Evolutionary conservation across 1,139 yeast genomes (phyloP).

Genomic region (Eremothecium cymbalariae): DNA sequence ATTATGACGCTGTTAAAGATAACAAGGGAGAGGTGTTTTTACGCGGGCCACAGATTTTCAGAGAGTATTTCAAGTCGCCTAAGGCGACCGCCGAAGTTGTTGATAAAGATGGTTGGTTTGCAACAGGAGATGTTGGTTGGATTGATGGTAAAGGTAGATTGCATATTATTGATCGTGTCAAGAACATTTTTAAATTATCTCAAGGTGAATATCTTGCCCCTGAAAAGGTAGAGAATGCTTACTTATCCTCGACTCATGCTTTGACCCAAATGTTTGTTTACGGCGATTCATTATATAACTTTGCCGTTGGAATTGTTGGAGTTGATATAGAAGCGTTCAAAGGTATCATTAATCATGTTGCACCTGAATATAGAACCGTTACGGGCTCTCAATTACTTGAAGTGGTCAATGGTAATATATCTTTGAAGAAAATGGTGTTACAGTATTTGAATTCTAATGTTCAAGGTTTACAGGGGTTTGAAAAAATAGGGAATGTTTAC

Average conservation of each 20-base stretch:
- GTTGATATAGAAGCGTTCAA: slow-evolving; percentile 38
- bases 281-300: slow-evolving; percentile 58
- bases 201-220: slow-evolving; percentile 82
- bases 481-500: slow-evolving; percentile 52
- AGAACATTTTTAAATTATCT: slow-evolving; percentile 71
- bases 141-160: slow-evolving; percentile 49
- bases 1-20: slow-evolving; percentile 42
- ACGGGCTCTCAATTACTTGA: slow-evolving; percentile 25
- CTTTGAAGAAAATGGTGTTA: slow-evolving; percentile 24
- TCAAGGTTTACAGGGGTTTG: slow-evolving; percentile 41
- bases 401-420: slow-evolving; percentile 23
- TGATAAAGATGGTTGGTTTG: slow-evolving; percentile 66
- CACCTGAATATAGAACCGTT: slow-evolving; percentile 13
- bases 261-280: slow-evolving; percentile 53
- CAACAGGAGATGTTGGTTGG: slow-evolving; percentile 66
- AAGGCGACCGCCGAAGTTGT: slow-evolving; percentile 46
- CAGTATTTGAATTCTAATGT: slow-evolving; percentile 26
- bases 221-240: slow-evolving; percentile 62
- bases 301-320: slow-evolving; percentile 57
- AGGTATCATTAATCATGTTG: slow-evolving; percentile 19
- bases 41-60: slow-evolving; percentile 61
- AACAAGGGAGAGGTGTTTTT: slow-evolving; percentile 54
- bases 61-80: slow-evolving; percentile 51
- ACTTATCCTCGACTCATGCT: slow-evolving; percentile 46
- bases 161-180: slow-evolving; percentile 62